Evolutionary conservation across 345 rosid genomes (phyloP).

Genomic region (Rhizophora mangle): DNA sequence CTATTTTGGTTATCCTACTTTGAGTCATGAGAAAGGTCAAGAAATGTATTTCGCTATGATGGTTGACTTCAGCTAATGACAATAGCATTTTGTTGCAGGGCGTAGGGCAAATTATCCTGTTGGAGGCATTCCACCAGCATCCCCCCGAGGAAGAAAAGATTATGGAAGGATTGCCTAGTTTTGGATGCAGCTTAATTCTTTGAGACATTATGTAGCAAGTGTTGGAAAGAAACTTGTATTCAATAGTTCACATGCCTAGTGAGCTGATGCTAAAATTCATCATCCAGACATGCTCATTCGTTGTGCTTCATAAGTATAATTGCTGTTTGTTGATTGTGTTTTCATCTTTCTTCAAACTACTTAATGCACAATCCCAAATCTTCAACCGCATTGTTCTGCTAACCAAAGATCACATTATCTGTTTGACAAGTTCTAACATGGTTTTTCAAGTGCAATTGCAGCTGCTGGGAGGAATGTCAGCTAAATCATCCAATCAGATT

Average conservation of each 20-base stretch:
- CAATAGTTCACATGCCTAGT: slow-evolving; percentile 58
- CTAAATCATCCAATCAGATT: background rate
- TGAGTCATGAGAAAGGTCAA: background rate
- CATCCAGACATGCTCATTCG: slow-evolving; percentile 40
- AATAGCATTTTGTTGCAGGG: slow-evolving; percentile 46
- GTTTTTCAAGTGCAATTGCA: slow-evolving; percentile 15
- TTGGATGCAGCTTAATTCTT: slow-evolving; percentile 17
- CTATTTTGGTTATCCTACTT: background rate
- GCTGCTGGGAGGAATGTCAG: slow-evolving; percentile 18
- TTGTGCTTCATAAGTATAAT: slow-evolving; percentile 50
- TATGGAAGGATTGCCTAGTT: slow-evolving; percentile 74
- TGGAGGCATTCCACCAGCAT: slow-evolving; percentile 67
- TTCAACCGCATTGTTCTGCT: background rate
- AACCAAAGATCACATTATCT: background rate
- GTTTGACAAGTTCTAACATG: slow-evolving; percentile 12
- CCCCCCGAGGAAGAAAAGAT: slow-evolving; percentile 88
- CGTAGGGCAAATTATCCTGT: slow-evolving; percentile 71
- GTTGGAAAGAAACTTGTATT: slow-evolving; percentile 51
- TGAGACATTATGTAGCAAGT: slow-evolving; percentile 38
- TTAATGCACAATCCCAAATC: slow-evolving; percentile 13
- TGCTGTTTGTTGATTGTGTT: slow-evolving; percentile 24
- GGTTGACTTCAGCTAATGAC: slow-evolving; percentile 1
- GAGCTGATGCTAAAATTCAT: slow-evolving; percentile 52
- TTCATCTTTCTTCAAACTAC: slow-evolving; percentile 20
- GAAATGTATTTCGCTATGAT: no score